These are phyloP conservation scores for Angomonas deanei DNA, from an alignment of 208 protist genomes.

Conservation along the genomic window DNA sequence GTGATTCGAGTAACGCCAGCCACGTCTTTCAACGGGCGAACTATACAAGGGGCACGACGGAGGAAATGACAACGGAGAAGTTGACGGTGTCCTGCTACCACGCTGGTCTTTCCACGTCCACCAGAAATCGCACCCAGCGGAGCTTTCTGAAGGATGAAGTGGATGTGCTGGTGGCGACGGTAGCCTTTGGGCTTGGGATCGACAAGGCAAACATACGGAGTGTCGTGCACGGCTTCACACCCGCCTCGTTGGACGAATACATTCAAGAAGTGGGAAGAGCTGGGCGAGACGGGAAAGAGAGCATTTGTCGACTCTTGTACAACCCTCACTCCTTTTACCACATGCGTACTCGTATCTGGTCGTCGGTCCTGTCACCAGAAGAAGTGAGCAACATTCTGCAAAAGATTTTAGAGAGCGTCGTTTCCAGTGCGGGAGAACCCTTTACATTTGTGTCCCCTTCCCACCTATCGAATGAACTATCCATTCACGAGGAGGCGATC, in stretches of 20 bases:
- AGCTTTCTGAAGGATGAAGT: conserved; percentile 84
- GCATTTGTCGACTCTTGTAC: conserved; percentile 79
- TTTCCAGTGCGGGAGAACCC: conserved; percentile 35
- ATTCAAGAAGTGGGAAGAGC: conserved; percentile 96
- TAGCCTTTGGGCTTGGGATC: conserved; percentile 98
- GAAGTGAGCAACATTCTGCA: conserved; percentile 56
- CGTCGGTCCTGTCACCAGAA: conserved; percentile 40
- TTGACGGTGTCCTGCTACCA: conserved; percentile 76
- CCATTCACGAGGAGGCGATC: conserved; percentile 57
- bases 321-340: conserved; percentile 93
- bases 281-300: conserved; percentile 89
- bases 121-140: conserved; percentile 65
- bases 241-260: conserved; percentile 95
- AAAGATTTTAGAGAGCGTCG: conserved; percentile 35
- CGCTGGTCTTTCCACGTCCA: conserved; percentile 40
- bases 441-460: conserved; percentile 51
- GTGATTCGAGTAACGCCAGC: background rate
- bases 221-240: conserved; percentile 94
- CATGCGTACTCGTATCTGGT: conserved; percentile 73
- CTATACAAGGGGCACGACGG: background rate
- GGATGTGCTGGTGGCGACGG: conserved; percentile 93
- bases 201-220: conserved; percentile 96
- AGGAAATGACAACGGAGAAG: too few relatives aligned
- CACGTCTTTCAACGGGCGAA: conserved; percentile 1
- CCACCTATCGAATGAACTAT: conserved; percentile 52